Conservation (phyloP, 352 stramenopile species). For the Elongisporangium senticosum region DNA sequence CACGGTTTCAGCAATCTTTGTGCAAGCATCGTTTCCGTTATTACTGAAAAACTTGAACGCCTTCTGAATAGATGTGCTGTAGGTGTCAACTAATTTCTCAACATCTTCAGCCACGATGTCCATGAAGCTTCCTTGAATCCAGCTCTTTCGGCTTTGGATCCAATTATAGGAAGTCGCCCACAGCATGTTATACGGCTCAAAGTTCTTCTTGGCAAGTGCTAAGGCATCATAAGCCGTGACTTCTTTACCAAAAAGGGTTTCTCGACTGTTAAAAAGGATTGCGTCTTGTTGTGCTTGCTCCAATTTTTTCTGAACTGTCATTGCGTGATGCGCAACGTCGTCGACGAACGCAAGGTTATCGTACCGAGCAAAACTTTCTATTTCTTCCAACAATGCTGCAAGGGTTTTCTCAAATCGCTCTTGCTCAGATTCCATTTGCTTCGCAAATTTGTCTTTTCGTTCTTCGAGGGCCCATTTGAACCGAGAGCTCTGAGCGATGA, state of each 20-base stretch:
- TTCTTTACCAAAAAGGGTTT: conserved; percentile 86
- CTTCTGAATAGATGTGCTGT: conserved; percentile 87
- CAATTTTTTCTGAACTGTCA: conserved; percentile 84
- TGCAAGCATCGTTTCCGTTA: conserved; percentile 66
- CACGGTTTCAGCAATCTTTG: conserved; percentile 84
- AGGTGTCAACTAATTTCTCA: conserved; percentile 85
- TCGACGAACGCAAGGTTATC: conserved; percentile 87
- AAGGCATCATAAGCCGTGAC: conserved; percentile 89
- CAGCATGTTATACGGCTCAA: conserved; percentile 92
- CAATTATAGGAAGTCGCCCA: conserved; percentile 90
- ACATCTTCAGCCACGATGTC: conserved; percentile 91
- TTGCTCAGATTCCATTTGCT: conserved; percentile 93
- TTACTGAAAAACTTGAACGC: conserved; percentile 92
- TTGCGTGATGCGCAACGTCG: conserved; percentile 81
- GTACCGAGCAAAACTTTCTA: conserved; percentile 85
- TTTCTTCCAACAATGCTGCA: conserved; percentile 74
- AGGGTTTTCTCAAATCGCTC: conserved; percentile 89
- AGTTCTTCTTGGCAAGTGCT: conserved; percentile 85
- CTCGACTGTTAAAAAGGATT: conserved; percentile 90
- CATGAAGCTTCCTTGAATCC: conserved; percentile 89
- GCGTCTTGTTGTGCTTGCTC: conserved; percentile 88
- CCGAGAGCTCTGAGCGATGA: conserved; percentile 69
- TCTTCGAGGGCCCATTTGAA: conserved; percentile 78
- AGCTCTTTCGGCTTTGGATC: conserved; percentile 88
- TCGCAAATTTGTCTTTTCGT: conserved; percentile 83